Conservation (phyloP, 2,329 filamentous ascomycete species). For the Tolypocladium nubicola region DNA sequence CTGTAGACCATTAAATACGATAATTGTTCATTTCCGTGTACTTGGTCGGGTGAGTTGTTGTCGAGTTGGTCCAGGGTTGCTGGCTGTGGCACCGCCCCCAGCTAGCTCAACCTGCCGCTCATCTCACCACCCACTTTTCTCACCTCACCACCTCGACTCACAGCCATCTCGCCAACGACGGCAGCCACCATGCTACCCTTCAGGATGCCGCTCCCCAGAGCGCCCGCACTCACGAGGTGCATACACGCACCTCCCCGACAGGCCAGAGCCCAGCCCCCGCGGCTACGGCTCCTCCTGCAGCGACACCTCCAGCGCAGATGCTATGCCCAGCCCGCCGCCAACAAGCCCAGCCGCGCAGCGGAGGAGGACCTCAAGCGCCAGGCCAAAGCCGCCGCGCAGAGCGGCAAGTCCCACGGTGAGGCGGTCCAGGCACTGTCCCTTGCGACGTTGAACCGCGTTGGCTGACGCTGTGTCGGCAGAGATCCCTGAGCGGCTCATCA, state of each 20-base stretch:
- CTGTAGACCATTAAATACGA: neutral
- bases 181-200: conserved; percentile 2
- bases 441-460: neutral
- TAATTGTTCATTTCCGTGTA: neutral
- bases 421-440: neutral
- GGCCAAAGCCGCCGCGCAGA: conserved; percentile 13
- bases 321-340: conserved; percentile 11
- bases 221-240: neutral
- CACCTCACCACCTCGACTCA: neutral
- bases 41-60: too few species aligned
- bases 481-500: conserved; percentile 49
- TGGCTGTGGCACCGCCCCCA: neutral
- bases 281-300: conserved; percentile 4
- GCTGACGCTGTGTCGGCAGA: conserved; percentile 17
- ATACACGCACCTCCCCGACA: neutral
- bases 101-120: too few species aligned
- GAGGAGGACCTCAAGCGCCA: conserved; percentile 15
- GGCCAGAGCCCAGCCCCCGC: neutral
- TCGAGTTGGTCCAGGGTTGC: neutral
- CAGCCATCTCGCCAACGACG: neutral
- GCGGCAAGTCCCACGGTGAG: conserved; percentile 11
- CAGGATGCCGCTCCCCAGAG: neutral
- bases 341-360: conserved; percentile 3
- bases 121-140: neutral
- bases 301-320: conserved; percentile 14